These are phyloP conservation scores for Citrus unshiu DNA, from an alignment of 345 rosid genomes.

Conservation along the genomic window DNA sequence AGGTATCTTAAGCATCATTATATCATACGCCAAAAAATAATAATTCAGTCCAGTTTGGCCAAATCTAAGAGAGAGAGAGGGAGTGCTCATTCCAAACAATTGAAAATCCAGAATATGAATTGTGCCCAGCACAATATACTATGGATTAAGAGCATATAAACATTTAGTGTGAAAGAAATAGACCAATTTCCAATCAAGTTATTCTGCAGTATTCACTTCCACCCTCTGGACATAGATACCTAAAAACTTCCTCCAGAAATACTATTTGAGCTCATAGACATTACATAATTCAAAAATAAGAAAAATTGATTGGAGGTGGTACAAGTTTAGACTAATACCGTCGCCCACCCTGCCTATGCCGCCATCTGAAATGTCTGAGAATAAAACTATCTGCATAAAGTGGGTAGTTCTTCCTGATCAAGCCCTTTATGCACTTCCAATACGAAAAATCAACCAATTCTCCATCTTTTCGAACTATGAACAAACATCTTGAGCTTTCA, in stretches of 20 bases:
- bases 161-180: neutral
- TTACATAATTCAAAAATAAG: neutral
- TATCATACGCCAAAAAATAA: no score
- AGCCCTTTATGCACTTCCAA: constrained; percentile 96
- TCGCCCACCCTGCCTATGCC: constrained; percentile 44
- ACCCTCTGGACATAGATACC: neutral
- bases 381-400: constrained; percentile 87
- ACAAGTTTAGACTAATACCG: constrained; percentile 31
- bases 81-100: neutral
- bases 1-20: neutral
- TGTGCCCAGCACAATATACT: neutral
- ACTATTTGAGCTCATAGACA: constrained; percentile 11
- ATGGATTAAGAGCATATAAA: neutral
- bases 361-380: constrained; percentile 72
- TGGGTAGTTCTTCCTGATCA: constrained; percentile 88
- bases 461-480: constrained; percentile 82
- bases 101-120: neutral
- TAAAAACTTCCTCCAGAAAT: neutral
- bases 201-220: neutral
- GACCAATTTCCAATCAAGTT: neutral
- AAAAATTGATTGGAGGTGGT: neutral
- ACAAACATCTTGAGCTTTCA: constrained; percentile 72
- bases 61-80: neutral
- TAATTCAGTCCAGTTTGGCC: neutral
- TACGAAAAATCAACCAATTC: constrained; percentile 78